Evolutionary conservation across 1,139 yeast genomes (phyloP), one percentile per base, ranked within the genome.

Genomic region (Hansenula anomala): DNA sequence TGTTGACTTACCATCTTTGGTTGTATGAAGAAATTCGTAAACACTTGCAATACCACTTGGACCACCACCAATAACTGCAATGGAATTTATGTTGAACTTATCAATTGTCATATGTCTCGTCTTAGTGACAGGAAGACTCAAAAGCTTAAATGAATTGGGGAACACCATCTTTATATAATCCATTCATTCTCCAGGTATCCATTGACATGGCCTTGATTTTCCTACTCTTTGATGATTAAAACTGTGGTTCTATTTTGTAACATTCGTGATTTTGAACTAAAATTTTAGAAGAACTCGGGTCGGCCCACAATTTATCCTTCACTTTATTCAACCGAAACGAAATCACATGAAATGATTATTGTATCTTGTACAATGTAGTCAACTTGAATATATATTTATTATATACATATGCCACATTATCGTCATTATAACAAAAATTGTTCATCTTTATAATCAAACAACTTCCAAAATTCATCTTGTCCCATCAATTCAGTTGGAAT

Each of bases 61-160:
- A 8, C 70, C 69, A n/a, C 58, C 67, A 13, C 69, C 69, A 31
- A 65, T 56, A 27, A 65, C 52, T 2, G 67, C 69, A 12, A 64
- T 48, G 4, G 55, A 52, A 19, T 54, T 36, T 28, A 59, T 50
- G 28, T 44, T 39, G 17, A 48, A 29, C 38, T 38, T 41, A 19
- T 26, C 36, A 33, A 27, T 22, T 6, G 36, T 32, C 34, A 32
- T 32, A 19, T 13, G 4, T 6, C 9, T 6, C 14, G 8, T 12
- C 7, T 20, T 20, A 7, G 23, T 20, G 9, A 7, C 9, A 20
- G 9, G 9, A 20, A n/a, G n/a, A n/a, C n/a, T 9, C 23, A 20
- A 20, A 7, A 9, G 23, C 23, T 20, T 20, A 7, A 7, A 7
- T 20, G 23, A 20, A n/a, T n/a, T n/a, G n/a, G n/a, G n/a, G n/a